Conservation (phyloP, 345 rosid genomes). For the Theobroma cacao region DNA sequence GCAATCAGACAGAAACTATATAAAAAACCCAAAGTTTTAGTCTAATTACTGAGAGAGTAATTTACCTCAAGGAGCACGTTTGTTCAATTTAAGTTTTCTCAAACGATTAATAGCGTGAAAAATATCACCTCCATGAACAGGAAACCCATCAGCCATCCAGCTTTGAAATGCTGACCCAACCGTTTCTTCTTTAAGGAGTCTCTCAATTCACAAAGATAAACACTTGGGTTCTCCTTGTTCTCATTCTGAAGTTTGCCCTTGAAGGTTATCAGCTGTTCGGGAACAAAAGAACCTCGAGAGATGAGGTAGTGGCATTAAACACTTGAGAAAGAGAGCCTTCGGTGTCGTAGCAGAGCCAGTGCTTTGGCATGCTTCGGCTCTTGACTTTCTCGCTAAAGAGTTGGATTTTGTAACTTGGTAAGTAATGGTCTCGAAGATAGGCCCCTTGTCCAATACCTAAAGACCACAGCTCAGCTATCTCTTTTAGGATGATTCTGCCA, state of each 20-base stretch:
- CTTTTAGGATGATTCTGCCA: too few relatives aligned
- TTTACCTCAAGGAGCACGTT: conserved; percentile 78
- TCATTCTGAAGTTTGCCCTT: conserved; percentile 5
- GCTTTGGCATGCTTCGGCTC: conserved; percentile 26
- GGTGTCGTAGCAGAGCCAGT: conserved; percentile 23
- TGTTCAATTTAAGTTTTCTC: conserved; percentile 66
- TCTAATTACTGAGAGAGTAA: background rate
- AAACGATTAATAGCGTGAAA: conserved; percentile 62
- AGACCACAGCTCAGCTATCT: background rate
- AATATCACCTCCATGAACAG: conserved; percentile 61
- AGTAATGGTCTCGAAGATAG: background rate
- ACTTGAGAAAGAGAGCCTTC: conserved; percentile 51
- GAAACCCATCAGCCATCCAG: conserved; percentile 71
- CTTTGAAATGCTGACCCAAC: conserved; percentile 62
- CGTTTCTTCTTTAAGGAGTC: conserved; percentile 52
- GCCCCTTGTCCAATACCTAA: background rate
- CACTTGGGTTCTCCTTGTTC: conserved; percentile 42
- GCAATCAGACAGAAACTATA: background rate
- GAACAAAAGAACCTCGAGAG: conserved; percentile 15
- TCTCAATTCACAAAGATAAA: conserved; percentile 75
- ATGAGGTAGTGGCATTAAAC: conserved; percentile 12
- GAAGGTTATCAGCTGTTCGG: conserved; percentile 11
- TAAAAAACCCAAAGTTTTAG: background rate
- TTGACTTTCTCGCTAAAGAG: background rate
- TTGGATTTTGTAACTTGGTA: background rate